A percentile compares a stretch with the other conserved stretches of the same genome.
Evolutionary conservation across 768 basidiomycete species (phyloP).

Genomic region (Tylopilus felleus): DNA sequence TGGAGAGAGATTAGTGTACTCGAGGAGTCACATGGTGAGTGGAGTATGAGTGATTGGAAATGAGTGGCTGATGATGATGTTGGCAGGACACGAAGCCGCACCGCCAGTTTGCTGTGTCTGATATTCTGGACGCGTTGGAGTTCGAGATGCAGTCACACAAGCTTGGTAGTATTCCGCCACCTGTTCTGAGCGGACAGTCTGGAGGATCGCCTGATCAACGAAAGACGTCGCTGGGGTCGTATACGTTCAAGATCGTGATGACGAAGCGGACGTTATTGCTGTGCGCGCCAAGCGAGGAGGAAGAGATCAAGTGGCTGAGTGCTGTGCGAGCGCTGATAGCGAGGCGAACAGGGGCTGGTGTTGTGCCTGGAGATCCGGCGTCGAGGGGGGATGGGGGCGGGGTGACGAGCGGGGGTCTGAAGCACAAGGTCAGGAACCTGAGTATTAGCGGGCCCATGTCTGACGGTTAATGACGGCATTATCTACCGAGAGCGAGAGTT

Average conservation of each 20-base stretch:
- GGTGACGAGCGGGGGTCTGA: constrained; percentile 36
- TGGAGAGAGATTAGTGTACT: constrained; percentile 83
- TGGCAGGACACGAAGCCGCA: constrained; percentile 85
- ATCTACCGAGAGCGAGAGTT: background rate
- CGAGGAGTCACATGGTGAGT: constrained; percentile 92
- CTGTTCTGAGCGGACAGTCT: constrained; percentile 31
- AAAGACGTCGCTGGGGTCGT: constrained; percentile 44
- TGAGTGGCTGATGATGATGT: constrained; percentile 10
- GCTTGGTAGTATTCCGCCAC: constrained; percentile 39
- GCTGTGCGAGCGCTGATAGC: constrained; percentile 90
- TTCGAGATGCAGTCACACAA: constrained; percentile 63
- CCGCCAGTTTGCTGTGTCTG: constrained; percentile 76
- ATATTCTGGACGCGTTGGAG: constrained; percentile 91
- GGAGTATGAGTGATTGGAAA: constrained; percentile 8
- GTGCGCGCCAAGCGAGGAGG: constrained; percentile 94
- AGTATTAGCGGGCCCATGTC: constrained; percentile 39
- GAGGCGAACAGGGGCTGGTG: constrained; percentile 53
- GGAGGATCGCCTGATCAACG: constrained; percentile 36
- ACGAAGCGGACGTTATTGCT: constrained; percentile 86
- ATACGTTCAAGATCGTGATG: constrained; percentile 95
- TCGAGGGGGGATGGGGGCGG: constrained; percentile 10
- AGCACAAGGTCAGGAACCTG: constrained; percentile 45
- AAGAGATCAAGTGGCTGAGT: constrained; percentile 97
- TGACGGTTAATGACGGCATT: constrained; percentile 29
- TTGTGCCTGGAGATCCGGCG: constrained; percentile 44